Evolutionary conservation across 2,329 filamentous ascomycete genomes (phyloP), one percentile per base, ranked within the genome.

Genomic region (Monosporascus sp.): DNA sequence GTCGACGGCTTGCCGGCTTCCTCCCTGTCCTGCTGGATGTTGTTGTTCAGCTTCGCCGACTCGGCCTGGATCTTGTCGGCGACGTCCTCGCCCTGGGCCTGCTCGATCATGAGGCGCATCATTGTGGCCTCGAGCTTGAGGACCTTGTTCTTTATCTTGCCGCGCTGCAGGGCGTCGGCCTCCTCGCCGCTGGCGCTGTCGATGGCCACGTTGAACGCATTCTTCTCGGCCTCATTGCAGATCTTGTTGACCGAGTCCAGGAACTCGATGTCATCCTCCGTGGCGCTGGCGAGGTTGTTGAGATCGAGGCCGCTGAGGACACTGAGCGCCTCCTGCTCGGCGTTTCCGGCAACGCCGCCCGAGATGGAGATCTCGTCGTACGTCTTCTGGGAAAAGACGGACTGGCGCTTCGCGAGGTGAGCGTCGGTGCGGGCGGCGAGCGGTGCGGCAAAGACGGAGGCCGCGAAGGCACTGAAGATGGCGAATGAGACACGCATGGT

Each of bases 101-200:
- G 66, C 55, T 82, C 68, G 37, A 77, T 72, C 64, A 75, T 68
- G 8, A 83, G 74, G 58, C 74, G 70, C 31, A 82, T 65, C 34
- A 80, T 68, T 49, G 76, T 76, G 27, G 78, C 76, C 39, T 74
- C 75, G 56, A 83, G 70, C 70, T 83, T 83, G 50, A 83, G 67
- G 17, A 83, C 77, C 70, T 83, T 83, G 74, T 82, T 82, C 75
- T 80, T 80, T 55, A 76, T 82, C 70, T 82, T 82, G 62, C 78
- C 78, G 50, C 73, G 71, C 74, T 76, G 51, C 14, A 82, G 72
- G 48, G 79, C 77, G 22, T 71, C 72, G 3, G 73, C 76, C 39
- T 68, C 72, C 47, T 68, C 72, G 9, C 75, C 77, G 9, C 61
- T 66, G 0, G 74, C 77, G 3, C 70, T 75, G 11, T 72, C 74